phyloP scores from a whole-genome alignment of 2,329 filamentous ascomycete species.

The Sclerotinia minor region DNA sequence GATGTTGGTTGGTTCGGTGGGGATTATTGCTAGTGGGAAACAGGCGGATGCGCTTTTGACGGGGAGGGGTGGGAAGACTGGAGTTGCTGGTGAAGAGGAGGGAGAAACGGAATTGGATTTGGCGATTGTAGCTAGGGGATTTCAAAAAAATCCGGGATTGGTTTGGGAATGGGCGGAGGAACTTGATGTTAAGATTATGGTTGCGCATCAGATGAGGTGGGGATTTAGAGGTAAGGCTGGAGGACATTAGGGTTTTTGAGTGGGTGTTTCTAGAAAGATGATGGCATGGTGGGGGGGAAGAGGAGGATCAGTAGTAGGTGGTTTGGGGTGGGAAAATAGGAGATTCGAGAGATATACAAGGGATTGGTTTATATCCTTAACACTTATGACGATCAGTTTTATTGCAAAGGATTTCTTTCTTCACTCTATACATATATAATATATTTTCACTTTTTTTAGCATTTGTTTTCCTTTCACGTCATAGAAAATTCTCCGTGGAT shows the following conservation, averaged over 20 bases:
- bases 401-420: no score
- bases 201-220: slow-evolving; percentile 58
- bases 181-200: slow-evolving; percentile 48
- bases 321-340: no score
- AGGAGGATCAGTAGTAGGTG: not conserved
- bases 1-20: slow-evolving; percentile 50
- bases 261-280: not conserved
- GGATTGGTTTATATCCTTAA: no score
- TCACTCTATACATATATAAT: no score
- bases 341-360: no score
- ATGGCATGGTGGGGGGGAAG: no score
- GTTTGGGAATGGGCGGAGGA: slow-evolving; percentile 59
- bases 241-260: not conserved
- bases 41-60: slow-evolving; percentile 52
- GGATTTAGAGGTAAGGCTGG: slow-evolving; percentile 49
- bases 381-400: no score
- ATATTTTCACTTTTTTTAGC: no score
- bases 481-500: no score
- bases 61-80: slow-evolving; percentile 41
- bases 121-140: slow-evolving; percentile 52
- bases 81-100: slow-evolving; percentile 42
- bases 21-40: slow-evolving; percentile 49
- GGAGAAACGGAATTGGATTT: slow-evolving; percentile 51
- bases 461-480: no score
- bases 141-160: slow-evolving; percentile 59